phyloP scores from a whole-genome alignment of 2,329 filamentous ascomycete genomes.

The Amauroascus verrucosus region DNA sequence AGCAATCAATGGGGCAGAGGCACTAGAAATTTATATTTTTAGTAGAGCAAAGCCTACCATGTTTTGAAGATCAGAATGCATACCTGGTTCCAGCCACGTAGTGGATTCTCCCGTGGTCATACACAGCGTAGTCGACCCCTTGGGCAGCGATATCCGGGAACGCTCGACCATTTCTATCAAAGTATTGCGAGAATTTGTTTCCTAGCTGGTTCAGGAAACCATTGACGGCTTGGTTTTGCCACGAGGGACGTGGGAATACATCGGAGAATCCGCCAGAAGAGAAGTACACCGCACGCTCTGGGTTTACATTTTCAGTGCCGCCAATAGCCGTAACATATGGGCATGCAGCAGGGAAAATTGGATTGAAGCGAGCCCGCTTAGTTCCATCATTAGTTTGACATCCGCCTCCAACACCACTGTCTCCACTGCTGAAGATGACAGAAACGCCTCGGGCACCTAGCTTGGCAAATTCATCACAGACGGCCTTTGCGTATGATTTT shows the following conservation, averaged over 20 bases:
- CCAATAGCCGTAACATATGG: constrained; percentile 56
- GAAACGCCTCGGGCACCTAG: constrained; percentile 57
- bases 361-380: constrained; percentile 42
- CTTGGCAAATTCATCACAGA: constrained; percentile 54
- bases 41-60: no score
- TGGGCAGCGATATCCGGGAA: constrained; percentile 56
- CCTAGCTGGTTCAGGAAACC: constrained; percentile 35
- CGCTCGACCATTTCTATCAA: constrained; percentile 45
- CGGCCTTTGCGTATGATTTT: constrained; percentile 47
- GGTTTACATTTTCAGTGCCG: constrained; percentile 44
- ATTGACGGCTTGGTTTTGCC: constrained; percentile 38
- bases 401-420: constrained; percentile 48
- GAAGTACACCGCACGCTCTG: constrained; percentile 41
- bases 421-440: constrained; percentile 55
- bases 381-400: constrained; percentile 48
- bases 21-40: no score
- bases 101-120: constrained; percentile 28
- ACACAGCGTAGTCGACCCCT: constrained; percentile 33
- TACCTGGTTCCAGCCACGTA: constrained; percentile 39
- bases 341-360: constrained; percentile 48
- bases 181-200: constrained; percentile 37
- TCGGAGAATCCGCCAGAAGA: constrained; percentile 43
- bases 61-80: neutral
- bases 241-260: constrained; percentile 39
- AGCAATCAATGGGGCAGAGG: constrained; percentile 53